Percentiles rank a stretch among this genome's conserved stretches.
phyloP scores from a whole-genome alignment of 192 early-diverging fungal species.

The Chytriomyces sp. region DNA sequence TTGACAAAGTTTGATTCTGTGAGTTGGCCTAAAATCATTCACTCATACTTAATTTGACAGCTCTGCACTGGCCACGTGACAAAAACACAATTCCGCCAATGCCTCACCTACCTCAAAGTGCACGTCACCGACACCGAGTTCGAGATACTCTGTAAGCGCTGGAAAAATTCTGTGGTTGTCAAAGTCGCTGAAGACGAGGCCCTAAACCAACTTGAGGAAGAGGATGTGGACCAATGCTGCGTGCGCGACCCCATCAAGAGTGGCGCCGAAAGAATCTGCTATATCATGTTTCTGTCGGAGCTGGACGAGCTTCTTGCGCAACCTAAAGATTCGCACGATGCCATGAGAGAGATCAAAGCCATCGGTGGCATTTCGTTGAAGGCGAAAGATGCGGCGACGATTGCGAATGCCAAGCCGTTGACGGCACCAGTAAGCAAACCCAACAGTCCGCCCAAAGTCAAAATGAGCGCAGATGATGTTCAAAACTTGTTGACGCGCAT shows the following conservation, averaged over 20 bases:
- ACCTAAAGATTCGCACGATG: background rate
- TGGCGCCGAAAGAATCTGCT: slow-evolving; percentile 45
- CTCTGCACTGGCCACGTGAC: slow-evolving; percentile 57
- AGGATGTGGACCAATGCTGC: background rate
- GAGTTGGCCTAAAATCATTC: background rate
- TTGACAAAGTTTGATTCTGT: slow-evolving; percentile 46
- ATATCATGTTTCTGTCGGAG: slow-evolving; percentile 52
- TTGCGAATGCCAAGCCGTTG: background rate
- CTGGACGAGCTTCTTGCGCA: slow-evolving; percentile 21
- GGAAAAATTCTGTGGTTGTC: slow-evolving; percentile 28
- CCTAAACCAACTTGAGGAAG: background rate
- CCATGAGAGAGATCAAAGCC: background rate
- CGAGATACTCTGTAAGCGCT: slow-evolving; percentile 50
- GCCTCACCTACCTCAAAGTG: slow-evolving; percentile 47
- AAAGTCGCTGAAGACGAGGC: slow-evolving; percentile 13
- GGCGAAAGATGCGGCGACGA: background rate
- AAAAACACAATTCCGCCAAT: slow-evolving; percentile 55
- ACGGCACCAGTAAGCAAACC: background rate
- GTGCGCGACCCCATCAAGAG: slow-evolving; percentile 36
- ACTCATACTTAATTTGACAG: slow-evolving; percentile 17
- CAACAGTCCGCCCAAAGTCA: background rate
- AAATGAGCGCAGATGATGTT: slow-evolving; percentile 30
- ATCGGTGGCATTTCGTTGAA: background rate
- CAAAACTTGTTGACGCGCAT: slow-evolving; percentile 46
- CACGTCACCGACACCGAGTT: slow-evolving; percentile 54